Evolutionary conservation across 352 stramenopile genomes (phyloP), one percentile per base, ranked within the genome.

Genomic region (Phytopythium ostracodes): DNA sequence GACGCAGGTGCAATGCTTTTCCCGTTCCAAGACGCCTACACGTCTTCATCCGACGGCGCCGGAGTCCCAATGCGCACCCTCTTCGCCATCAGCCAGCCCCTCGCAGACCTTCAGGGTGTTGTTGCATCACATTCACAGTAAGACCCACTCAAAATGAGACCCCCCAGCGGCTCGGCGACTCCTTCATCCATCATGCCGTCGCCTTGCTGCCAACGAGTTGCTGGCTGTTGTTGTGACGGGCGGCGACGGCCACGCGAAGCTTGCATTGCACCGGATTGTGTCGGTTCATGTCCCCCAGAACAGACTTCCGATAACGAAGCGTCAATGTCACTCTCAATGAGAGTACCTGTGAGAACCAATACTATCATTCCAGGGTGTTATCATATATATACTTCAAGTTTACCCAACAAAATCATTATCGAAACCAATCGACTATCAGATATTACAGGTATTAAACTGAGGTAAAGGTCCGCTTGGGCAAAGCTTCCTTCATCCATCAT

Each of bases 401-500:
- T 56, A 56, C 20, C 50, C 50, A 56, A 40, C 27, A 56, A n/a
- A 22, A 25, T 27, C 12, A 15, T n/a, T 25, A 56, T 56, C 47
- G 0, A 27, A 18, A 20, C 1, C 18, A 11, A 1, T 17, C n/a
- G 10, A 7, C 17, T 12, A 42, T 56, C 2, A 11, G 27, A 12
- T 25, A 12, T 40, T 0, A 25, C 14, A 40, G 50, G 50, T 56
- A 20, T 7, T 38, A 4, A 56, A 56, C 4, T 0, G 2, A 14
- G 3, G 7, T 6, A 15, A 17, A 17, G 22, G 47, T 54, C 31
- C 14, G 27, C 50, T 40, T 56, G 31, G 46, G 20, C n/a, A n/a
- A n/a, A n/a, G n/a, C n/a, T n/a, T n/a, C n/a, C n/a, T 20, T 22
- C 50, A 56, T 56, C 50, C 50, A 56, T 56, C 50, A 56, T 54